Conservation (phyloP, 805 yeast genomes). For the Barnettozyma populi region DNA sequence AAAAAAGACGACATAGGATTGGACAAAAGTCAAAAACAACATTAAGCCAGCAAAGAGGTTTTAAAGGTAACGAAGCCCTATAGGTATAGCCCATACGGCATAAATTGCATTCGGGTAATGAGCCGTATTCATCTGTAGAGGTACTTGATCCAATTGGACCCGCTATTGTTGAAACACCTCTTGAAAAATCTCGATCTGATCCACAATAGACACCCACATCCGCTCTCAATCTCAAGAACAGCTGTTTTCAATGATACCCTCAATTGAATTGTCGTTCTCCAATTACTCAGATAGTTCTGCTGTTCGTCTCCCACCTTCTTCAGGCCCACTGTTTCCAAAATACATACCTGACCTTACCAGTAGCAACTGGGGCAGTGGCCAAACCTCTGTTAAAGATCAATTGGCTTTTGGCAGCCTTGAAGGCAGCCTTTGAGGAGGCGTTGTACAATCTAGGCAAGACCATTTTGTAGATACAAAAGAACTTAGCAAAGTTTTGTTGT, state of each 20-base stretch:
- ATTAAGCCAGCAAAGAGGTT: not conserved
- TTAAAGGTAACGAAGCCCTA: no score
- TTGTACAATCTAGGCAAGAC: slow-evolving; percentile 54
- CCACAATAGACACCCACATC: not conserved
- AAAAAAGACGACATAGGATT: slow-evolving; percentile 1
- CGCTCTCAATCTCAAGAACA: not conserved
- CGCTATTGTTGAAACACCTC: not conserved
- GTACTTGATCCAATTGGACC: not conserved
- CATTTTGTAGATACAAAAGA: slow-evolving; percentile 27
- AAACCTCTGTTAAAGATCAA: slow-evolving; percentile 65
- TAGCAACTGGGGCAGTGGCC: slow-evolving; percentile 70
- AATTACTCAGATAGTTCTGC: not conserved
- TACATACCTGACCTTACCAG: slow-evolving; percentile 88
- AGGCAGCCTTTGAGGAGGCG: slow-evolving; percentile 76
- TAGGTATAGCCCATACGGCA: no score
- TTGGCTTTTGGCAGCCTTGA: slow-evolving; percentile 84
- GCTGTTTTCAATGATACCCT: not conserved
- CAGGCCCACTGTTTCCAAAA: not conserved
- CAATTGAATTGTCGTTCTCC: not conserved
- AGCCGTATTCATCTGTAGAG: no score
- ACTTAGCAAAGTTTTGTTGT: slow-evolving; percentile 8
- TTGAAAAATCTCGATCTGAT: not conserved
- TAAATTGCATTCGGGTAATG: no score
- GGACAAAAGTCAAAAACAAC: not conserved
- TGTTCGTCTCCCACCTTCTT: not conserved